phyloP scores from a whole-genome alignment of 2,329 filamentous ascomycete genomes.

The Catunica adiposa region DNA sequence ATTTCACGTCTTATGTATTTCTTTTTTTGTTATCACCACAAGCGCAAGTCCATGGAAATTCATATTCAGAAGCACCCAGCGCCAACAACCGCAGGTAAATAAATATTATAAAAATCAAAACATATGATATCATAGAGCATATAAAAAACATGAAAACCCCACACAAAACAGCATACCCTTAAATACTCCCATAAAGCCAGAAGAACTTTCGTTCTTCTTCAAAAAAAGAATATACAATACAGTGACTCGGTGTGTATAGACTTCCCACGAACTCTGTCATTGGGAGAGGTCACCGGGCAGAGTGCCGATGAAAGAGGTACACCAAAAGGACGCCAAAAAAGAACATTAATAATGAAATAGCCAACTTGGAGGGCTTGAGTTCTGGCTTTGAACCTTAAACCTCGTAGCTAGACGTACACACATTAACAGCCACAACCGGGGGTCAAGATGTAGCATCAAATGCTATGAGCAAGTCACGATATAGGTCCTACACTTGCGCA shows the following conservation, averaged over 20 bases:
- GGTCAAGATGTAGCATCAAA: neutral
- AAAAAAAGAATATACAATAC: conserved; percentile 3
- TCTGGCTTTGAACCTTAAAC: no score
- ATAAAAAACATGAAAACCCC: neutral
- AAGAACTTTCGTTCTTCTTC: neutral
- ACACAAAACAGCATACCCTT: neutral
- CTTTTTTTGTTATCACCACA: neutral
- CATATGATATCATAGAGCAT: neutral
- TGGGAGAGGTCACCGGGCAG: neutral
- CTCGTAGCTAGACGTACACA: no score
- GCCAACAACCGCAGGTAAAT: neutral
- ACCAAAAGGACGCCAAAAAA: neutral
- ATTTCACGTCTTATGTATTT: no score
- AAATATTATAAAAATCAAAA: neutral
- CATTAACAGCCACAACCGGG: no score
- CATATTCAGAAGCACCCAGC: neutral
- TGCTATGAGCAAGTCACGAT: neutral
- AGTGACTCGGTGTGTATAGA: neutral
- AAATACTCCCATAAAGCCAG: neutral
- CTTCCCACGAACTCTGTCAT: neutral
- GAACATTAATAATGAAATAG: neutral
- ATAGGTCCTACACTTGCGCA: conserved; percentile 22
- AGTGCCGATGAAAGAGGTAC: neutral
- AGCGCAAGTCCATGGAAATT: neutral
- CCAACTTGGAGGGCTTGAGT: no score